Base-by-base conservation (phyloP, 1,139 yeast genomes). In the Geotrichum klebahnii region DNA sequence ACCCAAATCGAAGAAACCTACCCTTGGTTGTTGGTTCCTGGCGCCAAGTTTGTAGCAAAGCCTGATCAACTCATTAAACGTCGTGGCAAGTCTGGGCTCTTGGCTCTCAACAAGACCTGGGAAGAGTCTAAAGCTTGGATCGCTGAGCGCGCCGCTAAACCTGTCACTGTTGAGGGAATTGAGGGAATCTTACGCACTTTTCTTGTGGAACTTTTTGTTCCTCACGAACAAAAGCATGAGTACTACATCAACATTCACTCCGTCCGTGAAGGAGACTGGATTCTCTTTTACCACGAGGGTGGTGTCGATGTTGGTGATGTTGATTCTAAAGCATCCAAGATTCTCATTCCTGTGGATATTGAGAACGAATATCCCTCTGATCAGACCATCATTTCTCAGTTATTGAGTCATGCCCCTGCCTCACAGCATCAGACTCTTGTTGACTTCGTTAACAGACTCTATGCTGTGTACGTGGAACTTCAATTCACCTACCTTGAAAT, bases 221-320 rank as follows among this genome's bases (percentile, higher is more conserved):
- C 76, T 43, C 76, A 72, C 60, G 69, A 71, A 55, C 74, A 72
- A 61, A 58, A 70, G 57, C 70, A 69, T 55, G 76, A 72, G 62
- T 72, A 72, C 65, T 72, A 72, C 63, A 72, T 72, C 63, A 73
- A 73, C 64, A 73, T 72, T 59, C 71, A 72, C 69, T 72, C 76
- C 8, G 73, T 70, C 47, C 68, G 77, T 46, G 76, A 72, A 57
- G 76, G 76, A 33, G 76, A 72, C 65, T 69, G 73, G 72, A 73
- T 72, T 51, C 67, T 72, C 54, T 72, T 72, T 59, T 72, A 73
- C 63, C 75, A 72, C 61, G 77, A 73, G 59, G 76, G 76, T 46
- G 76, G 76, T 57, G 76, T 72, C 38, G 77, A 72, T 51, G 77
- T 72, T 32, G 76, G 76, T 47, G 77, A 72, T 52, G 76, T 72